Conservation (phyloP, 2,329 filamentous ascomycete species). For the Xylariaceae sp. region DNA sequence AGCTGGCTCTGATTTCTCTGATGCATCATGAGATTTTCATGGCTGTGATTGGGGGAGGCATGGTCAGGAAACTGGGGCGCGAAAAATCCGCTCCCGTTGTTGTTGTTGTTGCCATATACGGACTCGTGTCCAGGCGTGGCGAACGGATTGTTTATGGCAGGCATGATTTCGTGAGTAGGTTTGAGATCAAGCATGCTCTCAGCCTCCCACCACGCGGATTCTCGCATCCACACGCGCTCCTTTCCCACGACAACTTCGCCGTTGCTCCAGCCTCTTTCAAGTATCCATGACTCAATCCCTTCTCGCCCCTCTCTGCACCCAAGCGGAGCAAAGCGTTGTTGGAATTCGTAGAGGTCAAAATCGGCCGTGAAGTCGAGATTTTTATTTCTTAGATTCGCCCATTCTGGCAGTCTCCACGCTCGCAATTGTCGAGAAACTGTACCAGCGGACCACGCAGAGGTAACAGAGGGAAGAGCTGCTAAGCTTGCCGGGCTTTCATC, state of each 20-base stretch:
- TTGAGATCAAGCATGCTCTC: slow-evolving; percentile 94
- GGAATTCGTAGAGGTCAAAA: slow-evolving; percentile 92
- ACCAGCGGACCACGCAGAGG: slow-evolving; percentile 89
- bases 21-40: slow-evolving; percentile 66
- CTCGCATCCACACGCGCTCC: slow-evolving; percentile 93
- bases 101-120: slow-evolving; percentile 64
- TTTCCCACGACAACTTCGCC: slow-evolving; percentile 89
- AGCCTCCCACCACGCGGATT: slow-evolving; percentile 95
- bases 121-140: slow-evolving; percentile 60
- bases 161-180: slow-evolving; percentile 49
- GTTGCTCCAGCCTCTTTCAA: slow-evolving; percentile 97
- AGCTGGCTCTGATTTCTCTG: slow-evolving; percentile 57
- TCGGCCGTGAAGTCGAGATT: slow-evolving; percentile 94
- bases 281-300: slow-evolving; percentile 88
- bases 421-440: slow-evolving; percentile 89
- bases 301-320: slow-evolving; percentile 89
- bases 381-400: slow-evolving; percentile 90
- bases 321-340: slow-evolving; percentile 73
- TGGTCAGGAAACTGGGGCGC: slow-evolving; percentile 57
- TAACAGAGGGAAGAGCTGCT: slow-evolving; percentile 67
- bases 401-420: slow-evolving; percentile 90
- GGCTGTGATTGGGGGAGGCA: slow-evolving; percentile 60
- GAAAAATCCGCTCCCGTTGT: slow-evolving; percentile 64
- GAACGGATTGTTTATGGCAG: slow-evolving; percentile 30
- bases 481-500: slow-evolving; percentile 78